Evolutionary conservation across 2,329 filamentous ascomycete species (phyloP).

Genomic region (Clonostachys sp.): DNA sequence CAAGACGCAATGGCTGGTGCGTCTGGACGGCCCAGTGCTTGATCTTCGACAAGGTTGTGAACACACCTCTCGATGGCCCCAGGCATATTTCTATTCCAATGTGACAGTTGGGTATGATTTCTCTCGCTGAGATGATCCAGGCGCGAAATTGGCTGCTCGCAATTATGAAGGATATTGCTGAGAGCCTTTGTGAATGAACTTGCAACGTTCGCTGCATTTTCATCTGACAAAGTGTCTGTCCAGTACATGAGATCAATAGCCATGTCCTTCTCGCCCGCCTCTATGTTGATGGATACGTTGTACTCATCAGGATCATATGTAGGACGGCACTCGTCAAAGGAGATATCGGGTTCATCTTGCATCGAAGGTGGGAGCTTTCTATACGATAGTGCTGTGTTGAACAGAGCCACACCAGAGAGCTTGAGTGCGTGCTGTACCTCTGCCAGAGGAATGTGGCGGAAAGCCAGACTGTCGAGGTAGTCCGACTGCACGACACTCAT

Average conservation of each 20-base stretch:
- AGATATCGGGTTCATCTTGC: constrained; percentile 5
- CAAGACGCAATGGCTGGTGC: constrained; percentile 32
- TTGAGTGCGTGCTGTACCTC: constrained; percentile 13
- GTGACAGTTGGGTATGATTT: background rate
- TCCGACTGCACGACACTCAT: constrained; percentile 28
- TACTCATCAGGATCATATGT: constrained; percentile 14
- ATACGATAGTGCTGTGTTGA: constrained; percentile 15
- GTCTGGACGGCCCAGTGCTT: constrained; percentile 10
- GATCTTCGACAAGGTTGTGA: background rate
- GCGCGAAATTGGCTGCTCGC: constrained; percentile 1
- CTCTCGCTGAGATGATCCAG: constrained; percentile 17
- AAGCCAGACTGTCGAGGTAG: constrained; percentile 1
- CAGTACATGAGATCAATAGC: constrained; percentile 13
- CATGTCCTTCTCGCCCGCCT: constrained; percentile 7
- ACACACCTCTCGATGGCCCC: background rate
- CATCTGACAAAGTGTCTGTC: constrained; percentile 10
- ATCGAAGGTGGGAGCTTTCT: constrained; percentile 6
- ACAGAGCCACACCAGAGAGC: constrained; percentile 9
- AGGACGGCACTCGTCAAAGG: constrained; percentile 12
- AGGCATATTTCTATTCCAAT: background rate
- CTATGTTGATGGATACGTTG: constrained; percentile 11
- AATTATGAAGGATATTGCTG: constrained; percentile 8
- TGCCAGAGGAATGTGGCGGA: constrained; percentile 4
- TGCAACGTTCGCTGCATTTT: constrained; percentile 10
- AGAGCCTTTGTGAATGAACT: constrained; percentile 11